Evolutionary conservation across 2,329 filamentous ascomycete species (phyloP).

Genomic region (Aspergillus glaucus): DNA sequence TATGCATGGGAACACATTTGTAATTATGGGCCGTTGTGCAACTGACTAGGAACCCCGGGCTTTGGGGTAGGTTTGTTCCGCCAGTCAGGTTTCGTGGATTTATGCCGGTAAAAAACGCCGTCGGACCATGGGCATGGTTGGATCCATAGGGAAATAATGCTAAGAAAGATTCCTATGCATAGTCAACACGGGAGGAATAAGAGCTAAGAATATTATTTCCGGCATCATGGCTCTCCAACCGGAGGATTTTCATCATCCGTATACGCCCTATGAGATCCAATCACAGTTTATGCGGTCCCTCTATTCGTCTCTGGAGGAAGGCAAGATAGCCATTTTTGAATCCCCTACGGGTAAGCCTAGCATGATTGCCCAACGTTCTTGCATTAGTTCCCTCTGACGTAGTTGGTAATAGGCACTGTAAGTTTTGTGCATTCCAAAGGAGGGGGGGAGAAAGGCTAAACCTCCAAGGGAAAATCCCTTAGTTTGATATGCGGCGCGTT

Average conservation of each 20-base stretch:
- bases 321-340: conserved; percentile 81
- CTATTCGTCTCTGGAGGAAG: conserved; percentile 70
- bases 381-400: conserved; percentile 10
- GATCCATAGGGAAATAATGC: too few relatives aligned
- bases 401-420: conserved; percentile 34
- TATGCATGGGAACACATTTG: background rate
- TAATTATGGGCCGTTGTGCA: background rate
- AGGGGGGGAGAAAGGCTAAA: background rate
- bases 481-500: conserved; percentile 84
- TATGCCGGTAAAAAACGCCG: too few relatives aligned
- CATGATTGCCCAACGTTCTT: background rate
- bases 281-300: conserved; percentile 78
- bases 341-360: conserved; percentile 71
- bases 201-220: background rate
- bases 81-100: too few relatives aligned
- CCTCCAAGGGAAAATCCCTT: conserved; percentile 69
- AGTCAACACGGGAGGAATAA: background rate
- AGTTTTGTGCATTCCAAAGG: conserved; percentile 11
- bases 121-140: too few relatives aligned
- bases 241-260: conserved; percentile 76
- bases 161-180: too few relatives aligned
- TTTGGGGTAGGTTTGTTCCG: too few relatives aligned
- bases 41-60: background rate
- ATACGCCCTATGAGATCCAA: conserved; percentile 80
- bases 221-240: conserved; percentile 27